Evolutionary conservation across 1,139 yeast genomes (phyloP).

Genomic region (Trichomonascaceae sp.): DNA sequence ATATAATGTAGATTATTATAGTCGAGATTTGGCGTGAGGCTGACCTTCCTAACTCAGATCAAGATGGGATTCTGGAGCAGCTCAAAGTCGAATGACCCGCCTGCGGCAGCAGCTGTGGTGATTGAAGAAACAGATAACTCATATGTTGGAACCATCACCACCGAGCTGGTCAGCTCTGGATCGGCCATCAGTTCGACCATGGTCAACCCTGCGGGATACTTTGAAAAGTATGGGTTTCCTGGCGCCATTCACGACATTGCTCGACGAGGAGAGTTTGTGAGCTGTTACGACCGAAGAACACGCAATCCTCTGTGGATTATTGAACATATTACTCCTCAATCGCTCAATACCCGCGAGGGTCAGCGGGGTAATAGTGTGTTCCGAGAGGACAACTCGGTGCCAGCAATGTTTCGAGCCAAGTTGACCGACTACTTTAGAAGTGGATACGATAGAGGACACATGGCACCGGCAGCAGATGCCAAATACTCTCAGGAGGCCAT

Average conservation of each 20-base stretch:
- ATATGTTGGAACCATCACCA: slow-evolving; percentile 2
- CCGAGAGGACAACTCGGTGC: slow-evolving; percentile 78
- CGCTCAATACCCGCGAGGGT: slow-evolving; percentile 36
- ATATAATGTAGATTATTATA: not conserved
- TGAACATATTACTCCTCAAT: slow-evolving; percentile 77
- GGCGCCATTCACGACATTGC: slow-evolving; percentile 85
- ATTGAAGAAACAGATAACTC: not conserved
- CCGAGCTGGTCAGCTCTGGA: slow-evolving; percentile 2
- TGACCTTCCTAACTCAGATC: no score
- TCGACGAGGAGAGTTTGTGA: slow-evolving; percentile 59
- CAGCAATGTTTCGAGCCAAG: slow-evolving; percentile 58
- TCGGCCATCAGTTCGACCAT: slow-evolving; percentile 5
- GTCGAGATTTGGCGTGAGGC: not conserved
- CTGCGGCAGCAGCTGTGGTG: no score
- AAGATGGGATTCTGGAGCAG: not conserved
- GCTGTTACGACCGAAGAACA: slow-evolving; percentile 75
- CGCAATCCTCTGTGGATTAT: slow-evolving; percentile 87
- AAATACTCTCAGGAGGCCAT: slow-evolving; percentile 79
- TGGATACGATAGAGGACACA: slow-evolving; percentile 96
- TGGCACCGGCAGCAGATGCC: slow-evolving; percentile 97
- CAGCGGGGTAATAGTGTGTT: slow-evolving; percentile 75
- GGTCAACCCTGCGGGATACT: slow-evolving; percentile 49
- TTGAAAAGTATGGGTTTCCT: slow-evolving; percentile 70
- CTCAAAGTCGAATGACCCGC: no score
- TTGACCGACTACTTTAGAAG: slow-evolving; percentile 82